Base-by-base conservation (phyloP, 2,329 filamentous ascomycete genomes). In the Penicillium sp. region DNA sequence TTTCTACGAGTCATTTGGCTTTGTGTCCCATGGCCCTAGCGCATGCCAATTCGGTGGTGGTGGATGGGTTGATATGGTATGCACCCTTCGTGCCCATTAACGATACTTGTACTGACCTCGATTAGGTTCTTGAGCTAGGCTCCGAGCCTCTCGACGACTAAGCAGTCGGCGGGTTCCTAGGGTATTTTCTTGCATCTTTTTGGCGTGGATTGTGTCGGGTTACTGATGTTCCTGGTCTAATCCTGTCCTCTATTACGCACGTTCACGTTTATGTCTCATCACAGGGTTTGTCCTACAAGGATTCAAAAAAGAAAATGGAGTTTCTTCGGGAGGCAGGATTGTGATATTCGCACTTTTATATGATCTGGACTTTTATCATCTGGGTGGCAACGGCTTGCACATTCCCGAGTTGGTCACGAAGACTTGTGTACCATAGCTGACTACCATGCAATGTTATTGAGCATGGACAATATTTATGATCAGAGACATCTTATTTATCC, bases 11-110 rank as follows among this genome's bases (percentile, higher is more conserved):
- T 78, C 78, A n/a, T 79, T 89, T 58, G 83, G 89, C 0, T 95
- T 93, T 66, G 74, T 75, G 57, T 81, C 85, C 58, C 70, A 77
- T 27, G 89, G 90, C 0, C 73, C 77, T 41, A 93, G 89, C 67
- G 73, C 80, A 52, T 85, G 82, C 42, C 76, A 80, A 50, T 90
- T 89, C 71, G 87, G 84, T 16, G 89, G 89, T 31, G 88, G 89
- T 28, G 84, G 82, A 14, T 95, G 90, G 89, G 78, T 82, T 59
- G 84, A 93, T 66, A 83, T 95, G 88, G 87, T 90, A 67, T 68
- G 77, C 50, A 7, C 19, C 12, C 3, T 18, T 37, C n/a, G 9
- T 36, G 14, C 40, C 45, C 7, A 35, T 29, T 2, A 30, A 28
- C 52, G 46, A 39, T 19, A 14, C 22, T 13, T 42, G 27, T 43